Evolutionary conservation across 1,284 basidiomycete genomes (phyloP).

Genomic region (Leucoagaricus sp.): DNA sequence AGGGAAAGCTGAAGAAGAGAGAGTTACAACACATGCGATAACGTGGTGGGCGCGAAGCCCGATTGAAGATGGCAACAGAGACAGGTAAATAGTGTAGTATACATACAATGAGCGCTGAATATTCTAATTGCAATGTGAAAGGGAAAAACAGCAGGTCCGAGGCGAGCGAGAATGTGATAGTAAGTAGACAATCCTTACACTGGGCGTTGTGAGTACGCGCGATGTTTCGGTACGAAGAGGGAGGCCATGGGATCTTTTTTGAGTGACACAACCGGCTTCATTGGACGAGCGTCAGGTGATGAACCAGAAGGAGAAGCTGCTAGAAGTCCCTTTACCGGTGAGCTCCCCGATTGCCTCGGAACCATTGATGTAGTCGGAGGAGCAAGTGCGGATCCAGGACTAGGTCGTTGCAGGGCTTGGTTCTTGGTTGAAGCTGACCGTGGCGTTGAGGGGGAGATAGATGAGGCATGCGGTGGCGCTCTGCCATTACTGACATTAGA

Average conservation of each 20-base stretch:
- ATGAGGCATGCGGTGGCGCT: background rate
- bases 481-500: constrained; percentile 18
- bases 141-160: background rate
- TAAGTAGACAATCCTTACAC: background rate
- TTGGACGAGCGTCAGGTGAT: constrained; percentile 25
- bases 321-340: constrained; percentile 17
- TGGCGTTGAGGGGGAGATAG: background rate
- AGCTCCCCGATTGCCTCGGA: constrained; percentile 14
- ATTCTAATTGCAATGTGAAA: constrained; percentile 10
- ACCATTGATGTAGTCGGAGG: constrained; percentile 16
- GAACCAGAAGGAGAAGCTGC: constrained; percentile 19
- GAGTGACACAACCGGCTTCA: constrained; percentile 35
- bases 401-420: background rate
- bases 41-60: background rate
- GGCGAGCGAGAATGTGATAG: background rate
- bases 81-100: background rate
- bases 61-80: background rate
- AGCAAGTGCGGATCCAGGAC: background rate
- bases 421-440: background rate
- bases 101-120: constrained; percentile 1
- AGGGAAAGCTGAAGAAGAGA: constrained; percentile 5
- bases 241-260: constrained; percentile 68
- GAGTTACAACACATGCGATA: background rate
- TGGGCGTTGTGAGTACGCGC: constrained; percentile 54
- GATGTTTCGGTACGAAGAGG: constrained; percentile 76